Conservation (phyloP, 2,329 filamentous ascomycete genomes). For the Keithomyces neogunnii region DNA sequence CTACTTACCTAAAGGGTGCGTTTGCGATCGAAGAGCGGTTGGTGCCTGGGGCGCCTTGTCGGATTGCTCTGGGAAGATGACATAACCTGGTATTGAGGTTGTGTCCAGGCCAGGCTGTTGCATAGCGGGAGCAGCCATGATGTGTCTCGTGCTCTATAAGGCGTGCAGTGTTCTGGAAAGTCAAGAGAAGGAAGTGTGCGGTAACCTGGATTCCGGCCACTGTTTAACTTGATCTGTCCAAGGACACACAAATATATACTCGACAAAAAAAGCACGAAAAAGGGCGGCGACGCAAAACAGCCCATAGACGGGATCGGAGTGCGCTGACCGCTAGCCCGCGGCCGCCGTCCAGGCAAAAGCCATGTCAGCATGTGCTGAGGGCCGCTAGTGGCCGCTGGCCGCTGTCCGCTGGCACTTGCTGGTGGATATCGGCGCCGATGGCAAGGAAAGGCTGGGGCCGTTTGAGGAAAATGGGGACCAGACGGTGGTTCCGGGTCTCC, state of each 20-base stretch:
- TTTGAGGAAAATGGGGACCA: too few relatives aligned
- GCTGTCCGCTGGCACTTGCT: background rate
- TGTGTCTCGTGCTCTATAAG: background rate
- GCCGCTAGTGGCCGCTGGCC: background rate
- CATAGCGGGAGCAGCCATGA: constrained; percentile 13
- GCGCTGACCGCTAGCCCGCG: constrained; percentile 5
- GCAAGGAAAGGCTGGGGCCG: background rate
- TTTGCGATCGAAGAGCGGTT: constrained; percentile 18
- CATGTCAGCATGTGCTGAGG: background rate
- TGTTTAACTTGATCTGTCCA: background rate
- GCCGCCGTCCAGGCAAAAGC: background rate
- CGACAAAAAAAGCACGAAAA: background rate
- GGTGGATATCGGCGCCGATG: constrained; percentile 1
- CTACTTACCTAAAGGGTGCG: constrained; percentile 28
- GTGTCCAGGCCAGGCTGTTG: constrained; percentile 22
- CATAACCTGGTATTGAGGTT: constrained; percentile 35
- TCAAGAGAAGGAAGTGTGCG: background rate
- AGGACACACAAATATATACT: constrained; percentile 4
- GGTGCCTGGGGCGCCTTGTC: constrained; percentile 26
- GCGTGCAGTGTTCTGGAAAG: constrained; percentile 1
- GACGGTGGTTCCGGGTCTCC: background rate
- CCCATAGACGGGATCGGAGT: background rate
- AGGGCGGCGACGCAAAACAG: background rate
- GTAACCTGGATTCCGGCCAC: constrained; percentile 3
- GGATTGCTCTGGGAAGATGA: constrained; percentile 34